Percentiles rank a stretch among this genome's conserved stretches.
phyloP scores from a whole-genome alignment of 164 flowering plant genomes.

The Vitis amurensis region DNA sequence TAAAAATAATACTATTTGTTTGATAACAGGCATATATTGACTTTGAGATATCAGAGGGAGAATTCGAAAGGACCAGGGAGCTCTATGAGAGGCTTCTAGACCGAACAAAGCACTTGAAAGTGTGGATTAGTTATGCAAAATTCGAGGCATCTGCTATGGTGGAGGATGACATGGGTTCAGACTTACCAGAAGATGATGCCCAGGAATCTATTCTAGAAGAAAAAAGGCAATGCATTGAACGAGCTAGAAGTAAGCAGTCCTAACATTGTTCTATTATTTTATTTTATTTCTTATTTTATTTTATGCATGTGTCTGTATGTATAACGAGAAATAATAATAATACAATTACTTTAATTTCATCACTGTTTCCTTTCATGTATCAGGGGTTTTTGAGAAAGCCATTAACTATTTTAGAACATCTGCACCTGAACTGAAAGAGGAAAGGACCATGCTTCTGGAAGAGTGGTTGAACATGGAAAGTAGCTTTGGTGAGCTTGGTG shows the following conservation, averaged over 20 bases:
- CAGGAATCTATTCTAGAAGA: conserved; percentile 30
- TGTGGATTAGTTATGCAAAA: conserved; percentile 90
- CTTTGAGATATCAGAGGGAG: conserved; percentile 82
- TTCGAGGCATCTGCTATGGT: conserved; percentile 76
- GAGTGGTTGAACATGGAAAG: conserved; percentile 81
- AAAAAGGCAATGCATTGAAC: conserved; percentile 44
- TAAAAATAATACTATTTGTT: background rate
- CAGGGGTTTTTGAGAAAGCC: conserved; percentile 83
- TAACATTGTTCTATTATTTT: background rate
- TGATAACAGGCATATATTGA: conserved; percentile 85
- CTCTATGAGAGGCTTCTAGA: conserved; percentile 85
- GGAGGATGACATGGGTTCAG: conserved; percentile 30
- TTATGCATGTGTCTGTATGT: background rate
- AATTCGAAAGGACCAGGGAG: conserved; percentile 66
- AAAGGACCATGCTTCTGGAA: conserved; percentile 86
- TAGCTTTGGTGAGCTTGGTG: conserved; percentile 72
- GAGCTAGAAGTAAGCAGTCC: conserved; percentile 57
- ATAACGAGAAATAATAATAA: background rate
- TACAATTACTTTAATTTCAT: background rate
- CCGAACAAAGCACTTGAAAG: conserved; percentile 90
- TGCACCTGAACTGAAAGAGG: conserved; percentile 90
- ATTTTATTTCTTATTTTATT: background rate
- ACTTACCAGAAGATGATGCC: conserved; percentile 31
- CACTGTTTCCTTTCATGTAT: background rate
- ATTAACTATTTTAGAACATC: conserved; percentile 63